Percentiles rank a stretch among this genome's conserved stretches.
Evolutionary conservation across 768 basidiomycete genomes (phyloP).

Genomic region (Ramaria sp.): DNA sequence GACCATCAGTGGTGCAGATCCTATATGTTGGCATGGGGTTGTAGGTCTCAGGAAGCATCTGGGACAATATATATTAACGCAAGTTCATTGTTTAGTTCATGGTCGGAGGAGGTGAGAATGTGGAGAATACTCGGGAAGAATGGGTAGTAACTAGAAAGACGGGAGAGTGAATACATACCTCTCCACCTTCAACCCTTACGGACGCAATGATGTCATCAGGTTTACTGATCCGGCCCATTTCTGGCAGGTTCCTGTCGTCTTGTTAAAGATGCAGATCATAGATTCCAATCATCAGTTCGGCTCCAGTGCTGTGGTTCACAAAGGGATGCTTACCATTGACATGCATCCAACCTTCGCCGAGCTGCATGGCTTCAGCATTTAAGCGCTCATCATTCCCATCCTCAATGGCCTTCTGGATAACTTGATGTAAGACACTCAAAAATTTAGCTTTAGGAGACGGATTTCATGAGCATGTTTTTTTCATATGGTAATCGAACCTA

Average conservation of each 20-base stretch:
- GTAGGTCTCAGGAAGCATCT: slow-evolving; percentile 67
- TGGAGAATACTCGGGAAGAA: neutral
- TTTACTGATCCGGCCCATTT: slow-evolving; percentile 66
- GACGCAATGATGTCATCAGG: slow-evolving; percentile 77
- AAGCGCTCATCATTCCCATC: slow-evolving; percentile 58
- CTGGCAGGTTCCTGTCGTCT: slow-evolving; percentile 71
- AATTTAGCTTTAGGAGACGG: slow-evolving; percentile 39
- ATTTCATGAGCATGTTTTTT: neutral
- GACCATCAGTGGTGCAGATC: slow-evolving; percentile 65
- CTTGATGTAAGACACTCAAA: slow-evolving; percentile 46
- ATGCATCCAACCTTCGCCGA: slow-evolving; percentile 80
- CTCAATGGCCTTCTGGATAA: slow-evolving; percentile 40
- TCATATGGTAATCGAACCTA: neutral
- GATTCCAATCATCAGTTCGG: neutral
- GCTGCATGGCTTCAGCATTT: slow-evolving; percentile 51
- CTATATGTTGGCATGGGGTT: slow-evolving; percentile 80
- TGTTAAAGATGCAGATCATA: neutral
- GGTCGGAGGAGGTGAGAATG: neutral
- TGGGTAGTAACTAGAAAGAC: neutral
- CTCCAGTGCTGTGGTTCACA: neutral
- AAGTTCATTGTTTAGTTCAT: too few relatives aligned
- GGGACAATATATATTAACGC: neutral
- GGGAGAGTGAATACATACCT: slow-evolving; percentile 28
- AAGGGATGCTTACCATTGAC: slow-evolving; percentile 39
- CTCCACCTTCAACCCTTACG: slow-evolving; percentile 60